phyloP scores from a whole-genome alignment of 2,329 filamentous ascomycete species.

The Rhynchosporium secalis region DNA sequence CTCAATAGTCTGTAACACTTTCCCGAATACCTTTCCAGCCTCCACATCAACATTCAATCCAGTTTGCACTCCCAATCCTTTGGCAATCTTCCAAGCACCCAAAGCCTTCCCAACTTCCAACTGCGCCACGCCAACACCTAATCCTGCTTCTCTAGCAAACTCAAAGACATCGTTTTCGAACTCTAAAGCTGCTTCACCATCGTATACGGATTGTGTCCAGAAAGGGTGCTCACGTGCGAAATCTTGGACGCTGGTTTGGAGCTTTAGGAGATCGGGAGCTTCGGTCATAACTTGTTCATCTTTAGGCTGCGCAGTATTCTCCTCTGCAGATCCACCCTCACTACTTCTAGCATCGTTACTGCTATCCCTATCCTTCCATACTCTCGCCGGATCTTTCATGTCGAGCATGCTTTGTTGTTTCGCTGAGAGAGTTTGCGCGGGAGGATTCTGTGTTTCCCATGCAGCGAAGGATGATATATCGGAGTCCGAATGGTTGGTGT shows the following conservation, averaged over 20 bases:
- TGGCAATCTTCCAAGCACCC: slow-evolving; percentile 14
- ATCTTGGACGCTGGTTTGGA: slow-evolving; percentile 19
- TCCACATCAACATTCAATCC: not conserved
- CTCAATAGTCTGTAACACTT: slow-evolving; percentile 5
- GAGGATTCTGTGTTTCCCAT: slow-evolving; percentile 25
- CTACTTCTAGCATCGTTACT: slow-evolving; percentile 31
- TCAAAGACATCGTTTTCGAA: slow-evolving; percentile 24
- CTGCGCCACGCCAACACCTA: slow-evolving; percentile 14
- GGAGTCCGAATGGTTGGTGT: not conserved
- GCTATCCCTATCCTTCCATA: slow-evolving; percentile 26
- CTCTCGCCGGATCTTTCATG: slow-evolving; percentile 18
- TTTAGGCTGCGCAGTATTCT: slow-evolving; percentile 17
- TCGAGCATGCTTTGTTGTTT: slow-evolving; percentile 21
- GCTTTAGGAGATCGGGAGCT: slow-evolving; percentile 16
- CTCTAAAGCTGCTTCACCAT: slow-evolving; percentile 15
- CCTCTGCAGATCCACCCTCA: slow-evolving; percentile 12
- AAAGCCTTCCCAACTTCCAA: slow-evolving; percentile 19
- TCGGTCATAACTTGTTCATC: not conserved
- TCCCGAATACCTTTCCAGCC: not conserved
- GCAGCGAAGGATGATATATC: slow-evolving; percentile 30
- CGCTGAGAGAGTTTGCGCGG: slow-evolving; percentile 10
- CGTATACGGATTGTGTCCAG: not conserved
- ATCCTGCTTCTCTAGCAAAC: slow-evolving; percentile 21
- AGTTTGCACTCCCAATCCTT: not conserved
- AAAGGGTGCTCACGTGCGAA: slow-evolving; percentile 23